A percentile compares a stretch with the other conserved stretches of the same genome.
Conservation (phyloP, 176 grass and related monocot species). For the Pharus latifolius region DNA sequence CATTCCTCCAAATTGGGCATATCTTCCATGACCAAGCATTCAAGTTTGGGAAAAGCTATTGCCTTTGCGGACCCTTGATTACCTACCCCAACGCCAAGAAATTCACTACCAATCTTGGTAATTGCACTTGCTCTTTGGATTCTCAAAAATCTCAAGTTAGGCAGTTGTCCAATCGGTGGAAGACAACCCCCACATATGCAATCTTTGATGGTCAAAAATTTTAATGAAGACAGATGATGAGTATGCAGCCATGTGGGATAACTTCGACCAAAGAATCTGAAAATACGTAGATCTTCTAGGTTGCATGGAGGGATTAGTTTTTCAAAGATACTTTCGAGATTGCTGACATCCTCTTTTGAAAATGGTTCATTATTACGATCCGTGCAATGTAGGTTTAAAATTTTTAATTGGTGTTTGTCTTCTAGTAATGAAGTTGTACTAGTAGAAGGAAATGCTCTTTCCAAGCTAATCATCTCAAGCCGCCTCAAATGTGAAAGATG, state of each 20-base stretch:
- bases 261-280: background rate
- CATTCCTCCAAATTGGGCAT: slow-evolving; percentile 36
- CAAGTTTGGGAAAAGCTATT: slow-evolving; percentile 18
- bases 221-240: background rate
- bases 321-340: slow-evolving; percentile 10
- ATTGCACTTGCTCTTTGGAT: background rate
- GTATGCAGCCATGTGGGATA: background rate
- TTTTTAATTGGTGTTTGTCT: background rate
- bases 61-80: background rate
- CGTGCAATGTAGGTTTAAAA: rapidly evolving
- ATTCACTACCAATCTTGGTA: slow-evolving; percentile 8
- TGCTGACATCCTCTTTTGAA: background rate
- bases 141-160: slow-evolving; percentile 1
- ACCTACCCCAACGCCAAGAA: background rate
- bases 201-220: background rate
- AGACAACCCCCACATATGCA: background rate
- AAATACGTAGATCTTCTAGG: background rate
- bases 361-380: background rate
- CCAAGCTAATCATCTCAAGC: background rate
- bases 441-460: background rate
- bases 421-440: background rate
- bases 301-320: background rate
- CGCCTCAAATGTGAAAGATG: background rate
- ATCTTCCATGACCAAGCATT: background rate
- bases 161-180: slow-evolving; percentile 12